phyloP scores from a whole-genome alignment of 2,329 filamentous ascomycete species.

The Pseudofabraea citricarpa region DNA sequence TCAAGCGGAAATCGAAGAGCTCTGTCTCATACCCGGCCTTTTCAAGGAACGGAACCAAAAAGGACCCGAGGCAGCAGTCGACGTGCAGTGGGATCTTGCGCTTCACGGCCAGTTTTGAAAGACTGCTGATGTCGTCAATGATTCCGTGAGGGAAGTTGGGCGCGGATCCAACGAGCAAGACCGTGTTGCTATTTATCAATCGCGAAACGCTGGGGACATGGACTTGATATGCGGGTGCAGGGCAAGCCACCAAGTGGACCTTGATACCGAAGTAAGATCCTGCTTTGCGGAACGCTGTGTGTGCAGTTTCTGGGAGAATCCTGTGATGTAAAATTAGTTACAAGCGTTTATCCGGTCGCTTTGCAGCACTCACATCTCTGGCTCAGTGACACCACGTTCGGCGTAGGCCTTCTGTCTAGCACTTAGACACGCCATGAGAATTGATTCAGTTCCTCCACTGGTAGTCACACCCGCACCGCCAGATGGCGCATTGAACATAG shows the following conservation, averaged over 20 bases:
- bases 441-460: slow-evolving; percentile 91
- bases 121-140: slow-evolving; percentile 84
- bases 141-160: slow-evolving; percentile 99
- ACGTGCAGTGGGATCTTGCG: slow-evolving; percentile 87
- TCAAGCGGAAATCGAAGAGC: slow-evolving; percentile 89
- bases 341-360: slow-evolving; percentile 12
- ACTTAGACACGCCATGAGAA: slow-evolving; percentile 88
- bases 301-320: slow-evolving; percentile 90
- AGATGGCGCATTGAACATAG: slow-evolving; percentile 84
- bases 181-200: slow-evolving; percentile 89
- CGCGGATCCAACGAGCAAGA: slow-evolving; percentile 88
- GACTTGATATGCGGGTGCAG: slow-evolving; percentile 80
- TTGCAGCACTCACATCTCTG: slow-evolving; percentile 70
- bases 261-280: slow-evolving; percentile 97
- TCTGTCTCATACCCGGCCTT: slow-evolving; percentile 88
- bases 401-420: slow-evolving; percentile 83
- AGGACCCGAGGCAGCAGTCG: slow-evolving; percentile 95
- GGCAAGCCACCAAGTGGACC: slow-evolving; percentile 81
- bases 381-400: slow-evolving; percentile 84
- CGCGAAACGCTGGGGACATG: slow-evolving; percentile 72
- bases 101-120: slow-evolving; percentile 77
- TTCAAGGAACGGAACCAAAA: slow-evolving; percentile 86
- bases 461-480: slow-evolving; percentile 85
- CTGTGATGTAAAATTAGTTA: slow-evolving; percentile 36
- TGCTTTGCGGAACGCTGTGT: slow-evolving; percentile 95